Evolutionary conservation across 441 rosid species (phyloP).

Genomic region (Mallotus repandus): DNA sequence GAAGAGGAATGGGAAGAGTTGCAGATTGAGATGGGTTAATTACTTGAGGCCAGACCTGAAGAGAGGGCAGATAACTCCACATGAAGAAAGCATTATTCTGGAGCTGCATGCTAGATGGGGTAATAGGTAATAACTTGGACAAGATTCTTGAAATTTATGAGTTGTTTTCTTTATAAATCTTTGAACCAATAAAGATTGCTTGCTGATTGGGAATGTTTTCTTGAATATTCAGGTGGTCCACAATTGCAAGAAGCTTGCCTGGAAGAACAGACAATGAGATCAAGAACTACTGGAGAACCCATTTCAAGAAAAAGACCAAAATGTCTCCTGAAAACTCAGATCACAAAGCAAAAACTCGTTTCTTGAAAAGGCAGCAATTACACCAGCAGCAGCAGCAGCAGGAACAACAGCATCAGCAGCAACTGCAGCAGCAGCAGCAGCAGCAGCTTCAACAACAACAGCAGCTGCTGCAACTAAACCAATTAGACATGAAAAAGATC

Average conservation of each 20-base stretch:
- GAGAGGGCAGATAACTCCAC: constrained; percentile 89
- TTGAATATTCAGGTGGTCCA: constrained; percentile 40
- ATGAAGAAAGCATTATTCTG: constrained; percentile 76
- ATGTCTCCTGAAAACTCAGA: constrained; percentile 40
- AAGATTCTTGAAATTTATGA: background rate
- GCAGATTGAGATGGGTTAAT: constrained; percentile 95
- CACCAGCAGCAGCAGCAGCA: constrained; percentile 44
- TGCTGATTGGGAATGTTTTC: background rate
- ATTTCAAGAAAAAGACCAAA: constrained; percentile 41
- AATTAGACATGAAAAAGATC: constrained; percentile 57
- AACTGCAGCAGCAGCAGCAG: constrained; percentile 28
- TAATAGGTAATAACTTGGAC: constrained; percentile 52
- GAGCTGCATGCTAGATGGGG: constrained; percentile 97
- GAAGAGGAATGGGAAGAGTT: constrained; percentile 94
- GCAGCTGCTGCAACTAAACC: constrained; percentile 48
- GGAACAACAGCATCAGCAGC: constrained; percentile 26
- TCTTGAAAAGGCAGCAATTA: constrained; percentile 67
- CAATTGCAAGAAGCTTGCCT: constrained; percentile 51
- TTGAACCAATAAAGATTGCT: background rate
- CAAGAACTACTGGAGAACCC: constrained; percentile 70
- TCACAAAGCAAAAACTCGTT: constrained; percentile 46
- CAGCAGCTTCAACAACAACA: constrained; percentile 28
- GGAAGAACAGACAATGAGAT: constrained; percentile 62
- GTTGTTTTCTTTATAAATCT: background rate
- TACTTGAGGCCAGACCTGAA: constrained; percentile 95